Base-by-base conservation (phyloP, 352 stramenopile species). In the Globisporangium takayamanum region DNA sequence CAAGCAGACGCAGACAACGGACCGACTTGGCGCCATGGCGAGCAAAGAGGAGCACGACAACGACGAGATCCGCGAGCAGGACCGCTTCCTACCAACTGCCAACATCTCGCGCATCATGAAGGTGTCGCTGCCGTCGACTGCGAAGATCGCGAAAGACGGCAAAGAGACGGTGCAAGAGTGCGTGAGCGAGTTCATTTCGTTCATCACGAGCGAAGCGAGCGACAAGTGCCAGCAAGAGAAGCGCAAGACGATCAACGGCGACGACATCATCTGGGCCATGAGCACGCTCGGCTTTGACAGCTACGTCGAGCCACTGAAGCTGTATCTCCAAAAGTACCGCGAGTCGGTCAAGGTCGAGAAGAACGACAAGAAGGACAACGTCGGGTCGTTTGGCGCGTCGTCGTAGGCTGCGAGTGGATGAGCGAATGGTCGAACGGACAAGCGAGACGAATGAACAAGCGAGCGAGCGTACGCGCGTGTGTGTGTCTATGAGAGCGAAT, bases 41-140 rank as follows among this genome's bases (percentile, higher is more conserved):
- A 89, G 70, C 70, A 91, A 90, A 61, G 85, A 92, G 20, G 87
- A 95, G 39, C 77, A 91, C 63, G 84, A 93, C 68, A 86, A 92
- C 63, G 85, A 93, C 59, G 91, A 97, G 74, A 91, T 96, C 68
- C 84, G 89, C 50, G 91, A 97, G 74, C 88, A 99, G 83, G 97
- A 99, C 78, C 91, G 97, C 16, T 99, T 98, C 79, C 80, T 99
- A 20, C 97, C 97, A 20, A 99, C 98, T 55, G 97, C 97, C 62
- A 99, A 99, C 83, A 99, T 99, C 78, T 97, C 92, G 49, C 88
- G 97, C 39, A 99, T 99, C 72, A 99, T 99, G 97, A 99, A 99
- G 79, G 97, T 98, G 55, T 97, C 88, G 48, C 84, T 99, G 22
- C 97, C 97, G 25, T 91, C 96, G 62, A 98, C 97, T 55, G 97